Evolutionary conservation across 2,329 filamentous ascomycete genomes (phyloP).

Genomic region (Chrysoporthe puriensis): DNA sequence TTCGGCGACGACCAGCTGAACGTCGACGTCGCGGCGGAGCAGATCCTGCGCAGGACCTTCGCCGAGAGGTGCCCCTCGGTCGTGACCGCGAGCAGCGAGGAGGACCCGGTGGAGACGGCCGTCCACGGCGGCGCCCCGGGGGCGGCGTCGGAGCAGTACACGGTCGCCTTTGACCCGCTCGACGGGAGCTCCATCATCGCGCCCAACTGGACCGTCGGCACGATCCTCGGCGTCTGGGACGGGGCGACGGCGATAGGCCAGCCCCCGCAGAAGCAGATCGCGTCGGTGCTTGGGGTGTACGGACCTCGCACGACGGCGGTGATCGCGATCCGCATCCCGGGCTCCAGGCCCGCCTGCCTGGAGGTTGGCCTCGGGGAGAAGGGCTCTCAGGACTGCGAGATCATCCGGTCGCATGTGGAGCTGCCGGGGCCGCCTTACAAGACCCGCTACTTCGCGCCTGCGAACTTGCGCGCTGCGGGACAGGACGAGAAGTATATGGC

Average conservation of each 20-base stretch:
- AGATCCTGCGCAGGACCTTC: constrained; percentile 49
- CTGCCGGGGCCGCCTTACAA: constrained; percentile 45
- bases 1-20: constrained; percentile 66
- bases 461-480: constrained; percentile 61
- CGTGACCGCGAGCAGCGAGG: constrained; percentile 60
- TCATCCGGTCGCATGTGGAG: constrained; percentile 47
- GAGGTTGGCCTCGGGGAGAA: constrained; percentile 51
- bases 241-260: constrained; percentile 49
- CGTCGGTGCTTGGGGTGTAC: constrained; percentile 55
- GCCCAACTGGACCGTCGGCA: constrained; percentile 61
- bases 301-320: constrained; percentile 60
- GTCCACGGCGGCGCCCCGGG: constrained; percentile 24
- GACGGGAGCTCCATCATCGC: constrained; percentile 66
- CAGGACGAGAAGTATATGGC: constrained; percentile 53
- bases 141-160: constrained; percentile 49
- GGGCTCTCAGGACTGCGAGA: constrained; percentile 35
- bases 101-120: constrained; percentile 58
- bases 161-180: constrained; percentile 65
- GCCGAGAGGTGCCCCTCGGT: constrained; percentile 47
- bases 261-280: constrained; percentile 48
- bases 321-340: constrained; percentile 55
- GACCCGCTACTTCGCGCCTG: constrained; percentile 64
- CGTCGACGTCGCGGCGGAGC: constrained; percentile 58
- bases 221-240: constrained; percentile 64
- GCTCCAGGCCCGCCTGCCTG: constrained; percentile 45